Evolutionary conservation across 129 eudicot genomes (phyloP), one percentile per base, ranked within the genome.

Genomic region (Helianthus annuus): DNA sequence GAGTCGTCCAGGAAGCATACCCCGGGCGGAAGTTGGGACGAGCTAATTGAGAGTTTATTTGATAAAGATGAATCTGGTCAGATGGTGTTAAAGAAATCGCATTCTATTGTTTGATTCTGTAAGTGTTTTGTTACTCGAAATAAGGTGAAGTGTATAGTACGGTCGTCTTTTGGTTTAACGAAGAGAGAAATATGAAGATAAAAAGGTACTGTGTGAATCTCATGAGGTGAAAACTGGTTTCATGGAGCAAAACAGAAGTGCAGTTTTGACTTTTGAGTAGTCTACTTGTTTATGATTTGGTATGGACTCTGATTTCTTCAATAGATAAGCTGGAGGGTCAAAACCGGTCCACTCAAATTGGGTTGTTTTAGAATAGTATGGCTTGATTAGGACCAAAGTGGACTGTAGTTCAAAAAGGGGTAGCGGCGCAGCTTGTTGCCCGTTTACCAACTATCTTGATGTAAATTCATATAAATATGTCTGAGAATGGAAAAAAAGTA

Each of bases 21-120:
- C 51, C 70, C 72, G 1, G 72, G 82, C 40, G 86, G 86, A 55
- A 90, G 77, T 72, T 93, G 97, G 98, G 91, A 86, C 17, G 92
- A 87, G 7, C 45, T 85, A 72, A 86, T 90, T 6, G 86, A 89
- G 73, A 86, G 79, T 16, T 81, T 87, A 22, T 90, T 87, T 55
- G 97, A 93, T 38, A 87, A 82, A 76, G 89, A 82, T 39, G 85
- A 85, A 42, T 77, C 87, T 11, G 89, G 98, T 68, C 82, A 79
- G 69, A 68, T 86, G 80, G 72, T 81, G 69, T 82, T 89, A 4
- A 86, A 71, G 55, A 82, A 77, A 63, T 48, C 85, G 42, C 74
- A 69, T 48, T 59, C 70, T 61, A 49, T 49, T 38, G 71, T 66
- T 81, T 85, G 61, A 72, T 75, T 68, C 6, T 22, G 22, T 13